Evolutionary conservation across 108 stramenopile genomes (phyloP), one percentile per base, ranked within the genome.

Genomic region (Nitzschia sp.): DNA sequence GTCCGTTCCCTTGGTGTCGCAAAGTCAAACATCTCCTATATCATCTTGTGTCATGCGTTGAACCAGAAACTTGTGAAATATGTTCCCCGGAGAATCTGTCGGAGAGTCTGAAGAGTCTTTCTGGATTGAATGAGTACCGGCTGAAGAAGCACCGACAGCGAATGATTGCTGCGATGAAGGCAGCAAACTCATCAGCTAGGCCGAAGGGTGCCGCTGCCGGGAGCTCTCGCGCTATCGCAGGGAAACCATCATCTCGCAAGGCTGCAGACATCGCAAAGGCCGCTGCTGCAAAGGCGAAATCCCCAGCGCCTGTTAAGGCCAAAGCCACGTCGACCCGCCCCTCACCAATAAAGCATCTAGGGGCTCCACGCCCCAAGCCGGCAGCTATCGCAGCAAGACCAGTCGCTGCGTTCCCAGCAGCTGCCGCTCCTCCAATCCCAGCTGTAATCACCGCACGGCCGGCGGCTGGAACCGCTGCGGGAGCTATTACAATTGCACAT

Each of bases 1-100:
- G 96, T 67, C 92, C 91, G n/a, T 95, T 94, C 70, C 90, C 91
- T 25, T 97, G 96, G 96, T 97, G 96, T 76, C 83, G 91, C 3
- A 91, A 93, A 66, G 78, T 85, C 32, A 95, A 95, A 60, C 87
- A 94, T 70, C 71, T 97, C n/a, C 75, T 97, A 3, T 88, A 80
- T 58, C 96, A 95, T 71, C 75, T 97, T 33, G 86, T 94, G 31
- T 67, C 88, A 9, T 95, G 96, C 70, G 51, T 70, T 15, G 49
- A 85, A 4, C 68, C 76, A 21, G 68, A 72, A 4, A 42, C 66
- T 19, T 94, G 92, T 59, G 42, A 71, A 17, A 91, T 87, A 32
- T 94, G 92, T 54, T 77, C 68, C 21, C 82, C 87, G 6, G 63
- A 53, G 42, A 63, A 83, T 23, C 48, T 91, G 9, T 76, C 82